Evolutionary conservation across 2,329 filamentous ascomycete species (phyloP).

Genomic region (Chaetomium globosum): DNA sequence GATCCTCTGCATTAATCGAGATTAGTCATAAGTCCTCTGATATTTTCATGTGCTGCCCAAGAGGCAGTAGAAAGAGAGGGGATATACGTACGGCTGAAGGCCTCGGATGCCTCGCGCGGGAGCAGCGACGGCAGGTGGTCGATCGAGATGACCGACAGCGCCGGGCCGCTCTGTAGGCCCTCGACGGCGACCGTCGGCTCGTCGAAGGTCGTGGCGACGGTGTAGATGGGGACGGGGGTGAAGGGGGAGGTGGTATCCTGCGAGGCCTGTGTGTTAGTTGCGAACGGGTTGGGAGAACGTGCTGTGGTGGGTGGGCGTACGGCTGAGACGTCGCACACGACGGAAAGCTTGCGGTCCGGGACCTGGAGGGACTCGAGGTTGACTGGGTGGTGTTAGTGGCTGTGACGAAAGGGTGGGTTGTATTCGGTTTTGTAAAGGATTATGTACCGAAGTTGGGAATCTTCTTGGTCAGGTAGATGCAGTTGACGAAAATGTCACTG

Average conservation of each 20-base stretch:
- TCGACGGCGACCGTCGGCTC: constrained; percentile 80
- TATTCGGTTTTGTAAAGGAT: background rate
- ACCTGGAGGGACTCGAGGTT: constrained; percentile 68
- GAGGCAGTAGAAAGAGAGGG: background rate
- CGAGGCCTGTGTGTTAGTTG: background rate
- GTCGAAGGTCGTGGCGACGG: constrained; percentile 73
- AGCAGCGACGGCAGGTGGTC: constrained; percentile 83
- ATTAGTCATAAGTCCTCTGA: background rate
- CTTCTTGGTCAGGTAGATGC: constrained; percentile 76
- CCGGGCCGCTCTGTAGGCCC: constrained; percentile 55
- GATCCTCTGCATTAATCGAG: constrained; percentile 46
- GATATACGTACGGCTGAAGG: constrained; percentile 59
- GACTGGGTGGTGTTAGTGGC: constrained; percentile 46
- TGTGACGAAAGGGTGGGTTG: background rate
- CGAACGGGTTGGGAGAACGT: background rate
- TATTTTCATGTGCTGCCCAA: background rate
- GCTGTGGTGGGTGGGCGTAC: constrained; percentile 59
- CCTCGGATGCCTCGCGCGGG: constrained; percentile 83
- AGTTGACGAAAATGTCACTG: constrained; percentile 79
- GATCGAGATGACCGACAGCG: constrained; percentile 81
- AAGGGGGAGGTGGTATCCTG: constrained; percentile 37
- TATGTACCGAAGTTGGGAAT: constrained; percentile 70
- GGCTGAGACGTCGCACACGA: constrained; percentile 78
- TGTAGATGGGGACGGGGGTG: constrained; percentile 36
- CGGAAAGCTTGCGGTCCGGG: constrained; percentile 71